A percentile compares a stretch with the other conserved stretches of the same genome.
phyloP scores from a whole-genome alignment of 495 filamentous ascomycete species.

The Aspergillus taichungensis region DNA sequence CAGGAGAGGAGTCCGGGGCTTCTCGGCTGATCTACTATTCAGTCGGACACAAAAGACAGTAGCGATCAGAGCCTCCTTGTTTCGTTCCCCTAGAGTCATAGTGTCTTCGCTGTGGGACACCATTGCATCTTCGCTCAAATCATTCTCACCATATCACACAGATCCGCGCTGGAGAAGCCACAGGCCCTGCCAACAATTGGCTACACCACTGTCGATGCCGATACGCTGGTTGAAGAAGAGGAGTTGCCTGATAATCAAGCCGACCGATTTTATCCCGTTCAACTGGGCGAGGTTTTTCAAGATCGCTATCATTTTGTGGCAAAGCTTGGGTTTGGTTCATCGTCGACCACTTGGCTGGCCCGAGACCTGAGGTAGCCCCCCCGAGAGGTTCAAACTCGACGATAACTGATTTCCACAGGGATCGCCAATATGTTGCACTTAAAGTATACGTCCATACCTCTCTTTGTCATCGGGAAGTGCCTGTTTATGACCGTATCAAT shows the following conservation, averaged over 20 bases:
- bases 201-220: conserved; percentile 6
- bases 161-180: conserved; percentile 8
- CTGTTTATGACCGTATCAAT: conserved; percentile 24
- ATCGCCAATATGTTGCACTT: conserved; percentile 27
- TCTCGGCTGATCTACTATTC: conserved; percentile 4
- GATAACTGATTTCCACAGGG: conserved; percentile 11
- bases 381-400: neutral
- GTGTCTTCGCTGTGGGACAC: conserved; percentile 5
- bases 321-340: conserved; percentile 45
- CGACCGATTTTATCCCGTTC: conserved; percentile 41
- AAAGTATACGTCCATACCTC: conserved; percentile 28
- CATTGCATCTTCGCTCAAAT: conserved; percentile 5
- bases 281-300: conserved; percentile 37
- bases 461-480: conserved; percentile 24
- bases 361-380: conserved; percentile 32
- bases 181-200: conserved; percentile 10
- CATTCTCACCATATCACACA: conserved; percentile 4
- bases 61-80: conserved; percentile 3
- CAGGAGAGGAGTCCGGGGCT: conserved; percentile 4
- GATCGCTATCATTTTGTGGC: conserved; percentile 43
- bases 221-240: conserved; percentile 33
- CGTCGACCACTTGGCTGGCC: conserved; percentile 45
- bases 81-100: conserved; percentile 6
- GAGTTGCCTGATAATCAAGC: conserved; percentile 30
- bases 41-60: conserved; percentile 5